These are phyloP conservation scores for Echria macrotheca DNA, from an alignment of 495 filamentous ascomycete genomes.

Conservation along the genomic window DNA sequence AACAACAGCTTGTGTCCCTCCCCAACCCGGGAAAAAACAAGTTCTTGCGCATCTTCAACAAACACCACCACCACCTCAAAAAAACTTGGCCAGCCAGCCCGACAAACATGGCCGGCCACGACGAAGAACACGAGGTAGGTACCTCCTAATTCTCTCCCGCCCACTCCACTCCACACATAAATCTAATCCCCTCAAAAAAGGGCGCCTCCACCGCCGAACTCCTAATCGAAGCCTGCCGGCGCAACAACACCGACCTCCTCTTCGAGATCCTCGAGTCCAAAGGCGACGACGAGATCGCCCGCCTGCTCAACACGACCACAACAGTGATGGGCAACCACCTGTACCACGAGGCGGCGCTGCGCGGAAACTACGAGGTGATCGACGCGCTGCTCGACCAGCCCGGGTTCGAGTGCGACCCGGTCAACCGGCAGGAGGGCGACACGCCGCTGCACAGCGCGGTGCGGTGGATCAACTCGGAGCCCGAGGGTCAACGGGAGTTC, in stretches of 20 bases:
- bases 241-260: slow-evolving; percentile 85
- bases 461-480: slow-evolving; percentile 67
- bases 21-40: too few species aligned
- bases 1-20: not conserved
- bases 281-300: slow-evolving; percentile 48
- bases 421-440: slow-evolving; percentile 74
- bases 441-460: slow-evolving; percentile 89
- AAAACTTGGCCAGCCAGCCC: slow-evolving; percentile 18
- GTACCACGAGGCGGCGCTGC: slow-evolving; percentile 80
- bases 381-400: slow-evolving; percentile 91
- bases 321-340: slow-evolving; percentile 82
- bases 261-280: slow-evolving; percentile 47
- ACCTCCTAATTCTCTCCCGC: not conserved
- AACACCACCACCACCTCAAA: too few species aligned
- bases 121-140: slow-evolving; percentile 41
- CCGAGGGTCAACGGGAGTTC: slow-evolving; percentile 52
- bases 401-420: slow-evolving; percentile 87
- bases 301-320: slow-evolving; percentile 74
- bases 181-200: slow-evolving; percentile 43
- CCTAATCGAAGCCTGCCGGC: slow-evolving; percentile 86
- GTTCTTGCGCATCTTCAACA: too few species aligned
- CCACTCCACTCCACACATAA: not conserved
- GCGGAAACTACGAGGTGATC: slow-evolving; percentile 88
- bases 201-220: slow-evolving; percentile 81
- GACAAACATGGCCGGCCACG: slow-evolving; percentile 35